Conservation (phyloP, 441 rosid species). For the Viola pubescens region DNA sequence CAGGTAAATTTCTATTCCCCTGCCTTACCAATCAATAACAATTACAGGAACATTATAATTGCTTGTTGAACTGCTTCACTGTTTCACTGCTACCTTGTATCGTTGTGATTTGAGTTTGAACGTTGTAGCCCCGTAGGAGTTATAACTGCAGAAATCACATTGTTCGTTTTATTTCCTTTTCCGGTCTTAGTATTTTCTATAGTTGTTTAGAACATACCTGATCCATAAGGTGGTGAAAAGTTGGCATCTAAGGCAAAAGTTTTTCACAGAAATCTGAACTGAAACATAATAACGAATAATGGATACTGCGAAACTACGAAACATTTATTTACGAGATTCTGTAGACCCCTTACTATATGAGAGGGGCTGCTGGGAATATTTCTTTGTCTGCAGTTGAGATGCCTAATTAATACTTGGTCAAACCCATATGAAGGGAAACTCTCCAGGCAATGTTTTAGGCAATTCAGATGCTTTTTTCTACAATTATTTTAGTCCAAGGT, state of each 20-base stretch:
- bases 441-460: not conserved
- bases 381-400: not conserved
- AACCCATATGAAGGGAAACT: not conserved
- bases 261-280: too few species aligned
- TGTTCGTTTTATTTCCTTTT: too few species aligned
- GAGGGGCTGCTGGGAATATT: not conserved
- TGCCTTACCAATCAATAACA: not conserved
- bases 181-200: too few species aligned
- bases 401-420: not conserved
- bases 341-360: not conserved
- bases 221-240: too few species aligned
- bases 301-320: too few species aligned
- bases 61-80: not conserved
- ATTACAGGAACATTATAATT: not conserved
- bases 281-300: too few species aligned
- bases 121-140: too few species aligned
- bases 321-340: not conserved
- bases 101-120: too few species aligned
- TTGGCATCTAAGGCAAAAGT: too few species aligned
- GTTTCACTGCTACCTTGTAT: not conserved
- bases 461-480: not conserved
- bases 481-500: not conserved
- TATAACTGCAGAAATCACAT: too few species aligned
- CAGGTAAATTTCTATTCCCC: conserved; percentile 28
- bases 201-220: too few species aligned